These are phyloP conservation scores for Apiotrichum mycotoxinovorans DNA, from an alignment of 1,284 basidiomycete species.

Conservation along the genomic window DNA sequence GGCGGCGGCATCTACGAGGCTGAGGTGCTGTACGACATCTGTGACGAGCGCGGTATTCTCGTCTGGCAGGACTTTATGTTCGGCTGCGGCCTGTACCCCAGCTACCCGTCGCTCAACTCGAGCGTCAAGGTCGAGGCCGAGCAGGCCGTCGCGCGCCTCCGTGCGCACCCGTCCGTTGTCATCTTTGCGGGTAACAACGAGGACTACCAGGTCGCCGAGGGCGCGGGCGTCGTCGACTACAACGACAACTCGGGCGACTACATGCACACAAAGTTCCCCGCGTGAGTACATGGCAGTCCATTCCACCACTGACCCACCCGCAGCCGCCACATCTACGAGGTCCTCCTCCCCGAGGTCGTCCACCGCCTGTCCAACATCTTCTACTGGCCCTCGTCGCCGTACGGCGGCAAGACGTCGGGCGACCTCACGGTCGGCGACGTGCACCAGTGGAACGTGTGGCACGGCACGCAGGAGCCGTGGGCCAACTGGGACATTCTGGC, in stretches of 20 bases:
- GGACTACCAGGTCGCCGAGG: slow-evolving; percentile 67
- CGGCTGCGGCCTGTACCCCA: slow-evolving; percentile 59
- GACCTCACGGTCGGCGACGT: slow-evolving; percentile 76
- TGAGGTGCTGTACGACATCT: slow-evolving; percentile 53
- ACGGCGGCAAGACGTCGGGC: slow-evolving; percentile 71
- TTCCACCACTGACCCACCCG: not conserved
- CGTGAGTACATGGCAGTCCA: slow-evolving; percentile 34
- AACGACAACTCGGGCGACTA: slow-evolving; percentile 73
- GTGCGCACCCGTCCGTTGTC: slow-evolving; percentile 60
- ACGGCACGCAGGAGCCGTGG: slow-evolving; percentile 77
- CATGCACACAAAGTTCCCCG: slow-evolving; percentile 77
- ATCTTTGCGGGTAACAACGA: slow-evolving; percentile 91
- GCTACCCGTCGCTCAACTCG: slow-evolving; percentile 51
- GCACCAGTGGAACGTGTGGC: slow-evolving; percentile 93
- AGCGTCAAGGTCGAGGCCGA: slow-evolving; percentile 53
- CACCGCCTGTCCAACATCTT: slow-evolving; percentile 61
- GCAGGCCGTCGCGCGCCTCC: slow-evolving; percentile 52
- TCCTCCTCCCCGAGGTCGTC: slow-evolving; percentile 70
- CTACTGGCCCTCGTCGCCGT: slow-evolving; percentile 81
- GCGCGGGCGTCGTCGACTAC: slow-evolving; percentile 71
- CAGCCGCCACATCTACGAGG: slow-evolving; percentile 76
- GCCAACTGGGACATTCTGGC: slow-evolving; percentile 80
- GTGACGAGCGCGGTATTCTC: slow-evolving; percentile 65
- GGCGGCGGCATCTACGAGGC: slow-evolving; percentile 56
- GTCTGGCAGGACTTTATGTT: slow-evolving; percentile 56